These are phyloP conservation scores for Fusarium sp. DNA, from an alignment of 2,329 filamentous ascomycete species.

Conservation along the genomic window DNA sequence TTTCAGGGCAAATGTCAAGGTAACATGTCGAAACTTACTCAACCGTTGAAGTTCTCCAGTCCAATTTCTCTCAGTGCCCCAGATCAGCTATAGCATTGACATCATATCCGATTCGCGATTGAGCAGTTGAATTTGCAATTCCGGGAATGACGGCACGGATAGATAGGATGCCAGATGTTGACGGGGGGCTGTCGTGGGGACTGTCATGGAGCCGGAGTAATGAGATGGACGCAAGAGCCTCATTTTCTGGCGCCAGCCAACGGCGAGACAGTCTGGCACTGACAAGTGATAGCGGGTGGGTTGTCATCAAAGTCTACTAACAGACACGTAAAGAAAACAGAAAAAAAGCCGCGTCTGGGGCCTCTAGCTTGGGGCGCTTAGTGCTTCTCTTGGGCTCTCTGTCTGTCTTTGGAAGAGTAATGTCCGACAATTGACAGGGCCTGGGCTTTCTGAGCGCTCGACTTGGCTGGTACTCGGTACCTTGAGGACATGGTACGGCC, in stretches of 20 bases:
- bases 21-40: conserved; percentile 31
- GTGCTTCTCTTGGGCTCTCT: conserved; percentile 1
- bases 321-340: conserved; percentile 44
- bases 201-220: conserved; percentile 13
- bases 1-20: conserved; percentile 40
- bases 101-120: conserved; percentile 40
- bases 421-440: conserved; percentile 43
- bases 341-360: conserved; percentile 39
- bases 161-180: conserved; percentile 33
- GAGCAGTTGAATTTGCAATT: conserved; percentile 7
- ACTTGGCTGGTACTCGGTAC: conserved; percentile 28
- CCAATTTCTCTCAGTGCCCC: conserved; percentile 27
- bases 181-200: conserved; percentile 15
- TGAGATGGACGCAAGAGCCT: conserved; percentile 32
- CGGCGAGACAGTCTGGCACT: conserved; percentile 22
- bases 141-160: conserved; percentile 46
- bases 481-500: conserved; percentile 37
- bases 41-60: conserved; percentile 8
- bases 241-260: conserved; percentile 37
- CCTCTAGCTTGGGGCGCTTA: conserved; percentile 30
- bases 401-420: conserved; percentile 33
- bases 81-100: conserved; percentile 34
- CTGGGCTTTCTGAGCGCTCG: conserved; percentile 28
- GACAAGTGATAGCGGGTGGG: conserved; percentile 43
- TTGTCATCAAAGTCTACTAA: conserved; percentile 35